Percentiles rank a stretch among this genome's conserved stretches.
These are phyloP conservation scores for Craterostigma plantagineum DNA, from an alignment of 257 asterid genomes.

Conservation along the genomic window DNA sequence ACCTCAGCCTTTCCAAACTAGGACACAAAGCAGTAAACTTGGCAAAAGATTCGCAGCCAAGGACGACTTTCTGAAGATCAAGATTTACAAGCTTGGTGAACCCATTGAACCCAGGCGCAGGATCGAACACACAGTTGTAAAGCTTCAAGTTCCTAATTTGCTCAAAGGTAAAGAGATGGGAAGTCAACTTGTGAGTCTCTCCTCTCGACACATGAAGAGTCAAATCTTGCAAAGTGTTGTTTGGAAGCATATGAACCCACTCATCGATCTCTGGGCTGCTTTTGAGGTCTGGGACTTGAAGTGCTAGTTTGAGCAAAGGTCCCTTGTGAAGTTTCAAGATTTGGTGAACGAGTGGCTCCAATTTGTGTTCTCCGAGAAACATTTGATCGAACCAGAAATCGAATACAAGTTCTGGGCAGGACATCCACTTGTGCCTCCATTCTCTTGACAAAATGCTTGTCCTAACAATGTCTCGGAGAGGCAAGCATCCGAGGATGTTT, in stretches of 20 bases:
- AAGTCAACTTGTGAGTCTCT: slow-evolving; percentile 21
- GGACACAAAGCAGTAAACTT: slow-evolving; percentile 27
- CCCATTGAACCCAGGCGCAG: slow-evolving; percentile 22
- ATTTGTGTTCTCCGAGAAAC: slow-evolving; percentile 28
- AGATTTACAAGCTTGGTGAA: slow-evolving; percentile 27
- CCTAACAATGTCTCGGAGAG: slow-evolving; percentile 40
- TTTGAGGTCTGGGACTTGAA: slow-evolving; percentile 30
- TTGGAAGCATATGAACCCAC: slow-evolving; percentile 27
- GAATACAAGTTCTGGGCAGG: slow-evolving; percentile 29
- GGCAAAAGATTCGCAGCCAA: slow-evolving; percentile 14
- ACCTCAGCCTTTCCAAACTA: slow-evolving; percentile 25
- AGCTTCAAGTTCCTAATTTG: slow-evolving; percentile 29
- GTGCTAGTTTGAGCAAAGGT: slow-evolving; percentile 23
- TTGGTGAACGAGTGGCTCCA: slow-evolving; percentile 27
- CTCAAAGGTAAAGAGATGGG: slow-evolving; percentile 20
- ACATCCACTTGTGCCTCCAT: slow-evolving; percentile 40
- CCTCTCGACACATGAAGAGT: slow-evolving; percentile 27
- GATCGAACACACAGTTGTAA: slow-evolving; percentile 25
- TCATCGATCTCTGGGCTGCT: slow-evolving; percentile 22
- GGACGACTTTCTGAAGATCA: slow-evolving; percentile 19
- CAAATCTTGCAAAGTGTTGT: slow-evolving; percentile 26
- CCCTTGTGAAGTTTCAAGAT: slow-evolving; percentile 27
- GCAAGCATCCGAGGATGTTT: slow-evolving; percentile 37
- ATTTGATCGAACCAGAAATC: slow-evolving; percentile 36
- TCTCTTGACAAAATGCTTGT: slow-evolving; percentile 39